Base-by-base conservation (phyloP, 1,139 yeast genomes). In the Blastobotrys arbuscula region DNA sequence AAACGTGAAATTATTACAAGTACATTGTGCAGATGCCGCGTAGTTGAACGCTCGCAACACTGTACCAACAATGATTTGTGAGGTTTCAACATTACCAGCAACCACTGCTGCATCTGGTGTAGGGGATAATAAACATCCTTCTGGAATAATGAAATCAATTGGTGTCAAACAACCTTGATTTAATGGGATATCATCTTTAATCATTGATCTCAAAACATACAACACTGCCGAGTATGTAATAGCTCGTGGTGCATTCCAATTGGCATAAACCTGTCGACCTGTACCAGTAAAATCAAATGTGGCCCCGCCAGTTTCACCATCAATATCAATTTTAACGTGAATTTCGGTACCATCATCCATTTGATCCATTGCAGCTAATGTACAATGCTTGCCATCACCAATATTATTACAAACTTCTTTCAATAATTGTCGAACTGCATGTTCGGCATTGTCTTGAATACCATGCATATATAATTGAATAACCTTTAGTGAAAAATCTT, bases 41-140 rank as follows among this genome's bases (percentile, higher is more conserved):
- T 86, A 85, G 53, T 77, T 74, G 61, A 86, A 85, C 0, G 95
- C 88, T 57, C 79, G 79, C 59, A 87, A 71, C 51, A 86, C 76
- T 2, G 83, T 89, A 65, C 86, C 95, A 1, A 88, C 84, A 39
- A 87, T 80, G 53, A 95, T 73, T 65, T 87, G 95, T 1, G 92
- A 81, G 0, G 95, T 86, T 64, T 84, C 84, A n/a, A 85, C 94
- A 62, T 86, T 87, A 7, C 95, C 95, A 26, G 95, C 96, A 9
- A 85, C 94, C 3, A 84, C 89, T 1, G 95, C 96, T 16, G 92
- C 92, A 43, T 83, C 87, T 37, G 73, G 74, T 1, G 82, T 74
- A 2, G 95, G 95, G 42, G 81, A 73, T 23, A 87, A 74, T 6
- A 87, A 73, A 1, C 87, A 78, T 0, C 84, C 84, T 45, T 77